Conservation (phyloP, 177 flowering plant species). For the Tripterygium wilfordii region DNA sequence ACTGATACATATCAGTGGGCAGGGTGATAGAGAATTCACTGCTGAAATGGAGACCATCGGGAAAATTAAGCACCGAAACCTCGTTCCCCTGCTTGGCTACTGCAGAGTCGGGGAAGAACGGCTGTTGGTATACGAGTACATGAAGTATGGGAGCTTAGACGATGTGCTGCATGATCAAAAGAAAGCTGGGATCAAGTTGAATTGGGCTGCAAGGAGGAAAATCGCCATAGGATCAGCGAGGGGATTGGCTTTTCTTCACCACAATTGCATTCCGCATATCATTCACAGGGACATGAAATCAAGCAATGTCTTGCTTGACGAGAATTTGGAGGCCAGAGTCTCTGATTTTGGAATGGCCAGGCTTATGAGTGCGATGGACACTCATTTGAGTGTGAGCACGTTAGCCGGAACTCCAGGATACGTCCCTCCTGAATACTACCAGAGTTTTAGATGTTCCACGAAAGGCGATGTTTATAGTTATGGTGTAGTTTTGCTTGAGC, state of each 20-base stretch:
- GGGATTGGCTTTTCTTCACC: conserved; percentile 94
- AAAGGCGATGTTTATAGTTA: conserved; percentile 97
- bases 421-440: conserved; percentile 97
- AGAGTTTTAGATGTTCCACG: conserved; percentile 82
- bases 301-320: conserved; percentile 89
- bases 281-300: conserved; percentile 98
- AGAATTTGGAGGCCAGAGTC: conserved; percentile 79
- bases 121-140: conserved; percentile 86
- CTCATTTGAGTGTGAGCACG: conserved; percentile 93
- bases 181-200: conserved; percentile 61
- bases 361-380: conserved; percentile 89
- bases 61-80: conserved; percentile 86
- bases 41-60: conserved; percentile 99
- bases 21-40: conserved; percentile 94
- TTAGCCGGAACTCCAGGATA: conserved; percentile 97
- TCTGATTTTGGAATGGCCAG: conserved; percentile 99
- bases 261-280: conserved; percentile 84
- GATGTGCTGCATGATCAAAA: conserved; percentile 69
- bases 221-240: conserved; percentile 83
- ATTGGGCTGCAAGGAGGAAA: conserved; percentile 78
- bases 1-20: conserved; percentile 82
- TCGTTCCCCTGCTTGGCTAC: conserved; percentile 90
- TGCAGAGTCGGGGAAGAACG: conserved; percentile 97
- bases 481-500: conserved; percentile 90
- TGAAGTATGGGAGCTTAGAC: conserved; percentile 89